Base-by-base conservation (phyloP, 768 basidiomycete genomes). In the Chlorophyllum brunneum region DNA sequence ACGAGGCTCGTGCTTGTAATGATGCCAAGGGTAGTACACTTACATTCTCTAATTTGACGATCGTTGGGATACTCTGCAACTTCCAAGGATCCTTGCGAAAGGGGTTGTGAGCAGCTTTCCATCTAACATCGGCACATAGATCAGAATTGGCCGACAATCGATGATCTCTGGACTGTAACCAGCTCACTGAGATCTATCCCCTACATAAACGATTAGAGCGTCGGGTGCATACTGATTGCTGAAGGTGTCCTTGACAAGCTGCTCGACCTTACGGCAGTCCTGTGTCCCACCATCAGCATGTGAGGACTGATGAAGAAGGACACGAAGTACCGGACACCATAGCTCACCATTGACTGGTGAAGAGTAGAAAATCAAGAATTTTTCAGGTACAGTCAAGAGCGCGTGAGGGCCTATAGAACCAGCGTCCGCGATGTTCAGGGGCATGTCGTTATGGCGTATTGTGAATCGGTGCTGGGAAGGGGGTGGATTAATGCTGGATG, bases 221-320 rank as follows among this genome's bases (percentile, higher is more conserved):
- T 73, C 70, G 37, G 82, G 84, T 56, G 73, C 59, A 61, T 72
- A 60, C 51, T 65, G 48, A 11, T 66, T 56, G 9, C 64, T 62
- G 54, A 90, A 89, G 0, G 73, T 76, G 7, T 76, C 61, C 51
- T 73, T 65, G 24, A 90, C 72, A 34, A 80, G 54, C 1, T 67
- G 61, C 51, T 91, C 84, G 24, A 90, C 82, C 30, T 63, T 77
- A 26, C 70, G 67, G 63, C 88, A 90, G 61, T 91, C 88, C 88
- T 75, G 31, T 37, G 18, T 5, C 30, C 31, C 15, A 16, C 44
- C 18, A 23, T 46, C 34, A 54, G 34, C 34, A 44, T 37, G 44
- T 10, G 34, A 43, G 26, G 31, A 37, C 11, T 42, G 23, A 23
- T n/a, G n/a, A 37, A 56, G 29, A 5, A 16, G 2, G 8, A 22